Conservation (phyloP, 257 asterid genomes). For the Capsicum pubescens region DNA sequence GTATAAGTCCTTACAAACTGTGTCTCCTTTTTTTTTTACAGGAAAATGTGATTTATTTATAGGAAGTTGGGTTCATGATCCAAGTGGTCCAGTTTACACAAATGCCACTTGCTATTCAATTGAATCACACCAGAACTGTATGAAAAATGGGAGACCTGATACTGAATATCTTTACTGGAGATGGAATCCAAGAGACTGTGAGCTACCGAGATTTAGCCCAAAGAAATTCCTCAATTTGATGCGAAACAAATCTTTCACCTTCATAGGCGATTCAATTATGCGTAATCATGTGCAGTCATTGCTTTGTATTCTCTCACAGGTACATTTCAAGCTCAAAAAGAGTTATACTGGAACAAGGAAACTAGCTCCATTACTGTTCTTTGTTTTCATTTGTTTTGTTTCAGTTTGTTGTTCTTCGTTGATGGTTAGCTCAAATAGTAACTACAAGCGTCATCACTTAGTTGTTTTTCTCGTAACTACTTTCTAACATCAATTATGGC, state of each 20-base stretch:
- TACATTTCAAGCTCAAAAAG: conserved; percentile 32
- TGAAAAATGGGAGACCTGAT: conserved; percentile 83
- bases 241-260: conserved; percentile 64
- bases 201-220: conserved; percentile 58
- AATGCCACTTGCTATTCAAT: conserved; percentile 59
- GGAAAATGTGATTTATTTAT: conserved; percentile 64
- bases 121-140: conserved; percentile 73
- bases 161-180: conserved; percentile 67
- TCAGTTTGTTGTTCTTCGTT: not conserved
- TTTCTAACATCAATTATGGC: conserved; percentile 16
- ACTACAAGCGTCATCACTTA: not conserved
- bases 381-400: not conserved
- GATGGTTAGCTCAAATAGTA: not conserved
- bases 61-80: conserved; percentile 76
- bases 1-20: not conserved
- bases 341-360: conserved; percentile 6
- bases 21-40: conserved; percentile 26
- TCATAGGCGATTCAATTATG: conserved; percentile 87
- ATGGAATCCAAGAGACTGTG: conserved; percentile 76
- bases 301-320: conserved; percentile 87
- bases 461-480: not conserved
- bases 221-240: conserved; percentile 56
- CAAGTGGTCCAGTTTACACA: conserved; percentile 65
- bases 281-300: conserved; percentile 82
- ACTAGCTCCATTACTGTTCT: not conserved